A percentile compares a stretch with the other conserved stretches of the same genome.
phyloP scores from a whole-genome alignment of 306 rosid species.

The Malus sylvestris region DNA sequence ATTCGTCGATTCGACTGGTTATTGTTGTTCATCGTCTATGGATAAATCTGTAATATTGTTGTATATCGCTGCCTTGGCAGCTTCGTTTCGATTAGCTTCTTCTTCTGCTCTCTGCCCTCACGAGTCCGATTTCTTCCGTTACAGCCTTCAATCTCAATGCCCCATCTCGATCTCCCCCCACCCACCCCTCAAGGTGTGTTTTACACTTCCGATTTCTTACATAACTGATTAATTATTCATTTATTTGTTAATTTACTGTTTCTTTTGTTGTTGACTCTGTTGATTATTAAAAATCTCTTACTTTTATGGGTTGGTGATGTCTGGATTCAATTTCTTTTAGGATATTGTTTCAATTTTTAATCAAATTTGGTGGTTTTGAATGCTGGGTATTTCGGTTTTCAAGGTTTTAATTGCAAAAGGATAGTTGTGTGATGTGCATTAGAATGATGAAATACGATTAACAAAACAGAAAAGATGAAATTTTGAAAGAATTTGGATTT shows the following conservation, averaged over 20 bases:
- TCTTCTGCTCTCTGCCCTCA: conserved; percentile 29
- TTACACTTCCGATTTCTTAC: neutral
- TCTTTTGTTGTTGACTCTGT: neutral
- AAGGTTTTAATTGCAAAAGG: neutral
- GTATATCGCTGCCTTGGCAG: conserved; percentile 17
- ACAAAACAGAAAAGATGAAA: no score
- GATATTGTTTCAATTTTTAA: neutral
- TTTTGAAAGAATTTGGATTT: no score
- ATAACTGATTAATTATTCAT: neutral
- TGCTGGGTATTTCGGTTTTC: neutral
- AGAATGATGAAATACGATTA: neutral
- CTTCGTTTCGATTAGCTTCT: conserved; percentile 24
- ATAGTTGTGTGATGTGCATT: neutral
- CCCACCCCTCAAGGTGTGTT: conserved; percentile 53
- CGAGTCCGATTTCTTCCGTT: conserved; percentile 27
- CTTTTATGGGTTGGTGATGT: neutral
- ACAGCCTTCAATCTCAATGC: conserved; percentile 59
- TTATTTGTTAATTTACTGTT: neutral
- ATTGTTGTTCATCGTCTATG: conserved; percentile 20
- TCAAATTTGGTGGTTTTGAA: neutral
- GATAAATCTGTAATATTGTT: conserved; percentile 28
- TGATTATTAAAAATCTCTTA: neutral
- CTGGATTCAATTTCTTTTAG: neutral
- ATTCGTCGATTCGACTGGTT: neutral
- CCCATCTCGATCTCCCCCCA: conserved; percentile 33